Evolutionary conservation across 768 basidiomycete species (phyloP), one percentile per base, ranked within the genome.

Genomic region (Gymnopilus junonius): DNA sequence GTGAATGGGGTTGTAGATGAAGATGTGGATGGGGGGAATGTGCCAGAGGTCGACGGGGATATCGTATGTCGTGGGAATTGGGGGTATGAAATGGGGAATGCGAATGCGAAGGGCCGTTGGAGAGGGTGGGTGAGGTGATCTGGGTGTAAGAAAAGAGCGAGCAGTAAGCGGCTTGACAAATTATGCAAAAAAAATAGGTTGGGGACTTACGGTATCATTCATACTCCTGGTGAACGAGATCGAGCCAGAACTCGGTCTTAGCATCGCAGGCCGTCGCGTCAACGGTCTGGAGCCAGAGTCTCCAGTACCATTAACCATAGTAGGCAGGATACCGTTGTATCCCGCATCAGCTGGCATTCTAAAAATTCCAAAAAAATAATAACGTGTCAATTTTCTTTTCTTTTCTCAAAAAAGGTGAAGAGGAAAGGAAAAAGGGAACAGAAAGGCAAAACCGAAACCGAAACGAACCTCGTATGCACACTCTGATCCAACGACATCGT

Each of bases 11-110:
- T 55, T 79, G 72, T 50, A 70, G 54, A 60, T 63, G 81, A 68
- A 6, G 83, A 74, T 50, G 81, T 78, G 74, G 39, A 85, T 85
- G 78, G 87, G 86, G 80, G 81, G 78, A 29, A 69, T 66, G 70
- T 71, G 12, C 67, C 72, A 4, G 76, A 72, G 3, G 70, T 42
- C 17, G 67, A 59, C 3, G 76, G 71, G 23, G 77, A 75, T 67
- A 73, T n/a, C n/a, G n/a, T 70, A 55, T 65, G 74, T 51, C 72
- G 65, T 31, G 76, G 63, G 64, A 78, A 76, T 62, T 74, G 72
- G 21, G 77, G 77, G 68, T 79, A 79, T 67, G 73, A 64, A 15
- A 90, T 1, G 83, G 69, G 55, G 83, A 71, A 50, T 76, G 84
- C 2, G 82, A 70, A 57, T 76, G 46, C 29, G 67, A 57, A 43